Evolutionary conservation across 2,329 filamentous ascomycete species (phyloP), one percentile per base, ranked within the genome.

Genomic region (Trichoderma sp.): DNA sequence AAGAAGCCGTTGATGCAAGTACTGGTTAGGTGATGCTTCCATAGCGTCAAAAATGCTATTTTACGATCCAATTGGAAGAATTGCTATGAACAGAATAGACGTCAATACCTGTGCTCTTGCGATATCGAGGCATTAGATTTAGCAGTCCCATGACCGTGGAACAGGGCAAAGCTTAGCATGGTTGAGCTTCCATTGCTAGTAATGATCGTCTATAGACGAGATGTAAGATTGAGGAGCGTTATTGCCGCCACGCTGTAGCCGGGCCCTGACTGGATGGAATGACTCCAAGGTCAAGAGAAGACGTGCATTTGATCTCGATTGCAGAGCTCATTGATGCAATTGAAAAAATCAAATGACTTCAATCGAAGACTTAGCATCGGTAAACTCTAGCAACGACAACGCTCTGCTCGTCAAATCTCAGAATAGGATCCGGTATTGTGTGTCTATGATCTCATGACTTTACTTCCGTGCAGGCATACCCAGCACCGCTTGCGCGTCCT

Each of bases 121-220:
- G 19, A 57, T 24, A 37, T 37, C 14, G n/a, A 56, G 33, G 19
- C 33, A 57, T n/a, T 55, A 24, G 27, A 59, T 35, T 52, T 27
- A 31, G 29, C 49, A n/a, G 61, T 52, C 55, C 64, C 64, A 67
- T 67, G 64, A 59, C 55, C 31, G 56, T 67, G 55, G 64, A 52
- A 52, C 33, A 59, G 64, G 64, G 31, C 14, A 58, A 58, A 58
- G 63, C 53, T 52, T 66, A 29, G 37, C 11, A 52, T 37, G 43
- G 5, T 21, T 52, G 64, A 56, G 55, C 16, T 65, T 8, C 64
- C 37, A 59, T 67, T 52, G 55, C 31, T 5, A 31, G 55, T n/a
- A 67, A 52, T 13, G 64, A 67, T 67, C 64, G 55, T 8, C 62
- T 10, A 11, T 47, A 31, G 35, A 19, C 35, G 27, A 66, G 37